phyloP scores from a whole-genome alignment of 768 basidiomycete species.

The Lactarius hatsudake region DNA sequence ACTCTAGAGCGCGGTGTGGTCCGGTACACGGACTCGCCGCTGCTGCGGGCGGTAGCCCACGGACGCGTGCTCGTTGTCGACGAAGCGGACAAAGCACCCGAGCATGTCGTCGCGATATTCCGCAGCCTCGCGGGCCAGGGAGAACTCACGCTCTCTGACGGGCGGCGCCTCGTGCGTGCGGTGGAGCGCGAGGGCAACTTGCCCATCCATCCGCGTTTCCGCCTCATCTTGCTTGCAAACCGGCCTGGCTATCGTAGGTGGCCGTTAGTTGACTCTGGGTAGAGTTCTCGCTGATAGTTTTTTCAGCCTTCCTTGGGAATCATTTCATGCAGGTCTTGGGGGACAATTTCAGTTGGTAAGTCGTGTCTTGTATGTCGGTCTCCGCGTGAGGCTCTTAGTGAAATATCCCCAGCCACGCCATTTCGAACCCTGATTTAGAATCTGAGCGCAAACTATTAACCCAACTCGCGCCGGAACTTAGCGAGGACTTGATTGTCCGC shows the following conservation, averaged over 20 bases:
- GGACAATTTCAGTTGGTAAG: constrained; percentile 56
- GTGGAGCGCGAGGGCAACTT: constrained; percentile 53
- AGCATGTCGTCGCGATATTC: constrained; percentile 72
- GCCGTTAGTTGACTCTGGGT: not conserved
- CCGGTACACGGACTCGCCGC: constrained; percentile 61
- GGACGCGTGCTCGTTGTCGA: constrained; percentile 69
- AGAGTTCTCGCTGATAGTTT: not conserved
- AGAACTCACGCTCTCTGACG: constrained; percentile 62
- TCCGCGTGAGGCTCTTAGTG: not conserved
- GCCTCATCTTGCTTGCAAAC: constrained; percentile 63
- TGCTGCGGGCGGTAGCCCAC: constrained; percentile 57
- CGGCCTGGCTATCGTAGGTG: constrained; percentile 64
- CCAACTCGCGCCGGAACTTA: constrained; percentile 60
- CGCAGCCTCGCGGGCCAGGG: constrained; percentile 63
- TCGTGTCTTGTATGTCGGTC: not conserved
- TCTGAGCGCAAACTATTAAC: constrained; percentile 60
- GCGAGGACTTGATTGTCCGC: constrained; percentile 49
- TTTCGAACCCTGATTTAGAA: constrained; percentile 63
- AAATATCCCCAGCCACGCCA: constrained; percentile 49
- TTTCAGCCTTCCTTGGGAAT: constrained; percentile 64
- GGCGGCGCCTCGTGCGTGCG: constrained; percentile 49
- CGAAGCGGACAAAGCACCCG: constrained; percentile 71
- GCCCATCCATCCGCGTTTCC: constrained; percentile 59
- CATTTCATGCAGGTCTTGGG: constrained; percentile 71
- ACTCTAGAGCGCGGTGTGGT: constrained; percentile 55